Evolutionary conservation across 208 protist genomes (phyloP).

Genomic region (Acanthamoeba culbertsoni): DNA sequence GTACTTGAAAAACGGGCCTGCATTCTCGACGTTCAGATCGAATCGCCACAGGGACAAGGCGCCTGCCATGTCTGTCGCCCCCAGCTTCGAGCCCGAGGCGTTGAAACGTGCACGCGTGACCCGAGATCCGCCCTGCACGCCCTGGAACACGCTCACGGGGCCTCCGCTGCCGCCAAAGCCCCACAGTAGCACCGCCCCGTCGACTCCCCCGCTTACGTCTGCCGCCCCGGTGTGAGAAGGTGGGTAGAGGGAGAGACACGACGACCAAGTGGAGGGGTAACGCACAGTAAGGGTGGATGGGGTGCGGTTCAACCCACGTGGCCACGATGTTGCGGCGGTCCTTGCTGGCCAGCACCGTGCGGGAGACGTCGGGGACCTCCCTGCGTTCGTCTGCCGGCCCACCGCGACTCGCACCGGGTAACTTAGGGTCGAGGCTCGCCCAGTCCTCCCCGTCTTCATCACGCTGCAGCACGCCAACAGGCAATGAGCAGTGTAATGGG

Average conservation of each 20-base stretch:
- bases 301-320: background rate
- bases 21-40: background rate
- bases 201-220: background rate
- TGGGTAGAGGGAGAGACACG: background rate
- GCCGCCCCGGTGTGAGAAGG: background rate
- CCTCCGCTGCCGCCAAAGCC: background rate
- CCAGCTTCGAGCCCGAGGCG: constrained; percentile 29
- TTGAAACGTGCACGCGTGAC: constrained; percentile 31
- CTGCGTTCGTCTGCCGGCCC: background rate
- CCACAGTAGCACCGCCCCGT: constrained; percentile 20
- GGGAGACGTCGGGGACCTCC: background rate
- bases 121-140: background rate
- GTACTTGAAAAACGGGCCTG: background rate
- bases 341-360: background rate
- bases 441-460: constrained; percentile 37
- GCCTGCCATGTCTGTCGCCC: background rate
- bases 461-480: background rate
- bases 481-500: background rate
- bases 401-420: background rate
- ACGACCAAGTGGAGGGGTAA: background rate
- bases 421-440: background rate
- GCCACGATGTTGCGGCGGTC: constrained; percentile 6
- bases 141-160: constrained; percentile 1
- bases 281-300: constrained; percentile 35
- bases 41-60: constrained; percentile 10